Evolutionary conservation across 306 rosid species (phyloP).

Genomic region (Cicer arietinum): DNA sequence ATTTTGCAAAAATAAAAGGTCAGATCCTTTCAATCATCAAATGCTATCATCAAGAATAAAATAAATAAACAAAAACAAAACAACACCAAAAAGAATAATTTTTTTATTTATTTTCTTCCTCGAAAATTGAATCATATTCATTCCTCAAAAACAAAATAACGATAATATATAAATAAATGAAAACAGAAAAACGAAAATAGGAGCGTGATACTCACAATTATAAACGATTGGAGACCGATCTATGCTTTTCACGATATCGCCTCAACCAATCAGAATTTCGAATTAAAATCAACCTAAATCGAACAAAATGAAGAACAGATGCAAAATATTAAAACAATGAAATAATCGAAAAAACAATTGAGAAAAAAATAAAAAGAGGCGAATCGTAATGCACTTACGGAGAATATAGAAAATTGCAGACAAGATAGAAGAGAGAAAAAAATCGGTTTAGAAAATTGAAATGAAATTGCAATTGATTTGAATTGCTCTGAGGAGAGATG

Average conservation of each 20-base stretch:
- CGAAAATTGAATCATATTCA: neutral
- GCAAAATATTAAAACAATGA: neutral
- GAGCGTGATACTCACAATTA: constrained; percentile 31
- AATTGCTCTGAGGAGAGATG: neutral
- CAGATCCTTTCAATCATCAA: neutral
- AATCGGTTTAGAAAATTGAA: neutral
- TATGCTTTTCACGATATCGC: neutral
- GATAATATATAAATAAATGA: neutral
- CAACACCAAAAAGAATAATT: no score
- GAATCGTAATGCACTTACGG: constrained; percentile 34
- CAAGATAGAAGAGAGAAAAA: neutral
- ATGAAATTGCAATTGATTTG: neutral
- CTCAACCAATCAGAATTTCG: neutral
- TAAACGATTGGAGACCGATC: neutral
- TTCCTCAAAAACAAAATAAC: neutral
- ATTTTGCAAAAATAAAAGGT: neutral
- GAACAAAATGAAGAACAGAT: neutral
- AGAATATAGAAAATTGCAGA: neutral
- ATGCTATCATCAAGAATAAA: neutral
- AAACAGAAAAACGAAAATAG: neutral
- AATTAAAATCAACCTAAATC: constrained; percentile 19
- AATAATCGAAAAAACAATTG: neutral
- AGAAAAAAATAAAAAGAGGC: neutral
- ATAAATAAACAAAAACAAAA: neutral
- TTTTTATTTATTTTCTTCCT: no score